phyloP scores from a whole-genome alignment of 2,329 filamentous ascomycete genomes.

The Domatiomyces globalis region DNA sequence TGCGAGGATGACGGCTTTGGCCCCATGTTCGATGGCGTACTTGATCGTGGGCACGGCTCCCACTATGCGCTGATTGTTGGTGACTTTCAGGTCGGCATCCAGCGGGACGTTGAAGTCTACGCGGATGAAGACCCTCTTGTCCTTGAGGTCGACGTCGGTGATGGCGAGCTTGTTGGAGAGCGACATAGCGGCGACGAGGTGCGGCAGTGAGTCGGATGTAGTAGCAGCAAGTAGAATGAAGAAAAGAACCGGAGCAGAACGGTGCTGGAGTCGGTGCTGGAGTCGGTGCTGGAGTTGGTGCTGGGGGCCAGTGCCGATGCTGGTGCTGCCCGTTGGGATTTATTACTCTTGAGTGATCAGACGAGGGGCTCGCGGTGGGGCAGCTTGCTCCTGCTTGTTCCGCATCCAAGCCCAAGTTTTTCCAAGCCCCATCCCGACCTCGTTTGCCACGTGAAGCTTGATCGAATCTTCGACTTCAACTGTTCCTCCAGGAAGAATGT shows the following conservation, averaged over 20 bases:
- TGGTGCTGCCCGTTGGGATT: neutral
- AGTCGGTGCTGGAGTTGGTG: no score
- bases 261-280: neutral
- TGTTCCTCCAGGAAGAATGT: neutral
- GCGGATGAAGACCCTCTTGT: slow-evolving; percentile 93
- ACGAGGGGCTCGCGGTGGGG: neutral
- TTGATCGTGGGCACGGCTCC: slow-evolving; percentile 93
- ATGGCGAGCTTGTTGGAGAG: slow-evolving; percentile 97
- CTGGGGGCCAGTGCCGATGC: no score
- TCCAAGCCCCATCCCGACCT: no score
- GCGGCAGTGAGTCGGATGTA: slow-evolving; percentile 1
- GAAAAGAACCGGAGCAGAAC: slow-evolving; percentile 1
- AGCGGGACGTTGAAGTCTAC: slow-evolving; percentile 99
- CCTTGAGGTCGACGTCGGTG: slow-evolving; percentile 91
- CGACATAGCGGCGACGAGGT: slow-evolving; percentile 52
- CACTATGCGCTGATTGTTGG: slow-evolving; percentile 96
- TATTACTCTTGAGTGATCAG: neutral
- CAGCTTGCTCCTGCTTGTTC: neutral
- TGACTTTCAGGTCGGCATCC: slow-evolving; percentile 81
- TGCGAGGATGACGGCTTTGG: slow-evolving; percentile 92
- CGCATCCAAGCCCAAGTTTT: no score
- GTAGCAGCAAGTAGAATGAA: neutral
- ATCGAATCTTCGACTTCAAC: slow-evolving; percentile 1
- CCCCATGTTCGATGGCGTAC: slow-evolving; percentile 76
- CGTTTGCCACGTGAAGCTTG: no score